phyloP scores from a whole-genome alignment of 2,329 filamentous ascomycete species.

The Metarhizium robertsii region DNA sequence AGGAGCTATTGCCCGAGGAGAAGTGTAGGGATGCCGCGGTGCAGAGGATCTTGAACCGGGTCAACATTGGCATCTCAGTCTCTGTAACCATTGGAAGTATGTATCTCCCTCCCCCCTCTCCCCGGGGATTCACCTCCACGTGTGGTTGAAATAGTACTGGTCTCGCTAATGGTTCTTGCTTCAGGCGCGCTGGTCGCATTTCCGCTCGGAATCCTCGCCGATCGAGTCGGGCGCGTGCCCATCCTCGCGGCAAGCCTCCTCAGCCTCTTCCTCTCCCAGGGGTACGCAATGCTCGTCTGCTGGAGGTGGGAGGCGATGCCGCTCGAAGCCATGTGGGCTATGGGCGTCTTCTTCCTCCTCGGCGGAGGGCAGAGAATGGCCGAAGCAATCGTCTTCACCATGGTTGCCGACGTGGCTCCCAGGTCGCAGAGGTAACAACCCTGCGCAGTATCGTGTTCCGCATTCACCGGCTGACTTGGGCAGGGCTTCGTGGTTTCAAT shows the following conservation, averaged over 20 bases:
- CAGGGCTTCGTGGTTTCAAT: slow-evolving; percentile 17
- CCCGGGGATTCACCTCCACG: too few relatives aligned
- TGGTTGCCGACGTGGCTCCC: slow-evolving; percentile 13
- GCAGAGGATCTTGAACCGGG: slow-evolving; percentile 13
- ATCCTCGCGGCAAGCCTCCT: slow-evolving; percentile 15
- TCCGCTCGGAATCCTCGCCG: slow-evolving; percentile 14
- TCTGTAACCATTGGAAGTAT: slow-evolving; percentile 12
- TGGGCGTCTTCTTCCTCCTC: slow-evolving; percentile 13
- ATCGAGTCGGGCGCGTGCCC: slow-evolving; percentile 15
- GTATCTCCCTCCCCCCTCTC: not conserved
- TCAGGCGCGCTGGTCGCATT: slow-evolving; percentile 14
- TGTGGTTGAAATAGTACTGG: too few relatives aligned
- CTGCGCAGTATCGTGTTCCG: too few relatives aligned
- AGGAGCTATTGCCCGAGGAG: slow-evolving; percentile 10
- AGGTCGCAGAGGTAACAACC: slow-evolving; percentile 9
- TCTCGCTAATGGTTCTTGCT: not conserved
- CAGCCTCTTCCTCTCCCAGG: slow-evolving; percentile 14
- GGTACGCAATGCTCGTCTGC: slow-evolving; percentile 12
- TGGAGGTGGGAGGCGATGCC: slow-evolving; percentile 12
- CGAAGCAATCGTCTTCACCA: slow-evolving; percentile 19
- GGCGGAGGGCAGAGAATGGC: slow-evolving; percentile 16
- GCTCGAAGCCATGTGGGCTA: slow-evolving; percentile 15
- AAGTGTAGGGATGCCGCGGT: slow-evolving; percentile 12
- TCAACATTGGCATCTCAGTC: slow-evolving; percentile 13
- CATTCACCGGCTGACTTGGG: not conserved